A percentile compares a stretch with the other conserved stretches of the same genome.
phyloP scores from a whole-genome alignment of 306 rosid genomes.

The Dryas octopetala region DNA sequence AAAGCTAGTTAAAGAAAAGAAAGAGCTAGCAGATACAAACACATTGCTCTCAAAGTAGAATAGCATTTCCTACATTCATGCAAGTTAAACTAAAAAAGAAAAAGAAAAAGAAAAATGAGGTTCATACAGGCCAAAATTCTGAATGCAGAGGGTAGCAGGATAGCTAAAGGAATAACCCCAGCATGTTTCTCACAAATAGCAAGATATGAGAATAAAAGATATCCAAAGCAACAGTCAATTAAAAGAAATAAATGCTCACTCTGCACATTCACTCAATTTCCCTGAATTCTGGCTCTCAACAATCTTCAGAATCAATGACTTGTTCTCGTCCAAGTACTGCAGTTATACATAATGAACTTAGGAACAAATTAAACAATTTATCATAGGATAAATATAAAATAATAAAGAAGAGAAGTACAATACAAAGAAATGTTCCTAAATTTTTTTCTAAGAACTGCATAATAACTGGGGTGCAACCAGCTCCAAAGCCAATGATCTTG shows the following conservation, averaged over 20 bases:
- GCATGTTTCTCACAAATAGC: not conserved
- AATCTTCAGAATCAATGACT: conserved; percentile 95
- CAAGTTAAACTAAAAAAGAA: too few species aligned
- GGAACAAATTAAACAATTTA: not conserved
- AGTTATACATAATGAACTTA: conserved; percentile 18
- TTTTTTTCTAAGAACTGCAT: conserved; percentile 2
- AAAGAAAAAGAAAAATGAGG: too few species aligned
- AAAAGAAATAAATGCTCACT: conserved; percentile 53
- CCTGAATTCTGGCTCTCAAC: conserved; percentile 98
- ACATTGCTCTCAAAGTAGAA: not conserved
- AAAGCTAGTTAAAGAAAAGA: not conserved
- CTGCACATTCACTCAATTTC: conserved; percentile 91
- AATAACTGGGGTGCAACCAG: not conserved
- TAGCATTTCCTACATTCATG: not conserved
- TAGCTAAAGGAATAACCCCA: too few species aligned
- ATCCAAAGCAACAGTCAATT: conserved; percentile 2
- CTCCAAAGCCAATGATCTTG: not conserved
- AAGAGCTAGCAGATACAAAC: not conserved
- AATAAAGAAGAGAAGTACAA: not conserved
- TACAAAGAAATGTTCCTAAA: not conserved
- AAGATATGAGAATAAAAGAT: conserved; percentile 10
- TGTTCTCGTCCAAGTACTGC: conserved; percentile 99
- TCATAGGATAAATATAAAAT: not conserved
- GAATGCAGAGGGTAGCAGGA: too few species aligned
- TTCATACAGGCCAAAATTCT: too few species aligned